Evolutionary conservation across 2,329 filamentous ascomycete genomes (phyloP), one percentile per base, ranked within the genome.

Genomic region (Tolypocladium inflatum): DNA sequence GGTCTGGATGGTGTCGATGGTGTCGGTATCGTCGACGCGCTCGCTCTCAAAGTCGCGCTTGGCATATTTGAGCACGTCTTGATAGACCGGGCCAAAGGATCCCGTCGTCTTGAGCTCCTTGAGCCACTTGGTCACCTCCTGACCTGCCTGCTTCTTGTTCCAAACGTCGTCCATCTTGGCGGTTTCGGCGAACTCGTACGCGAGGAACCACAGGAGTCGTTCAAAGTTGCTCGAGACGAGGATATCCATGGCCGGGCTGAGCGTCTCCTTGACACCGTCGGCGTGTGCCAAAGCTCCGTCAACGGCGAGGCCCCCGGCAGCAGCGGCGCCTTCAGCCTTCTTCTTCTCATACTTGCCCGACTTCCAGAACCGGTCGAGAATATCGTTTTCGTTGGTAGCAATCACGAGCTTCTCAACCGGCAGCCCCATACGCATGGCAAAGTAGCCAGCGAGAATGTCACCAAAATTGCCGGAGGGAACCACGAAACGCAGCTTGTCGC

Each of bases 381-480:
- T 97, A 68, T 97, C 94, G 76, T 99, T 99, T 76, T 95, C 92
- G 73, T 97, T 97, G 55, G 93, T 97, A 0, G 93, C 91, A 58
- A 97, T 88, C 66, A 96, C 85, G 38, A 99, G 84, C 76, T 93
- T 96, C 62, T 94, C 88, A 3, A 87, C 80, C 4, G 92, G 92
- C 3, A 97, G 81, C 58, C 91, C 92, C 91, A 96, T 96, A 65
- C 86, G 81, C 65, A 88, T 87, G 23, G 93, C 92, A 68, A 97
- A 97, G 77, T 93, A 97, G 55, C 93, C 93, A 1, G 90, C 90
- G 4, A 97, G 80, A 64, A 99, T 91, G 70, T 97, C 91, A 61
- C 94, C 91, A 74, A 99, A 99, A 79, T 99, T 97, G 58, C 94
- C 94, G 0, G 92, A 95, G 2, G 94, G 94, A 0, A 96, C 91